Conservation (phyloP, 768 basidiomycete genomes). For the Suillus hirtellus region DNA sequence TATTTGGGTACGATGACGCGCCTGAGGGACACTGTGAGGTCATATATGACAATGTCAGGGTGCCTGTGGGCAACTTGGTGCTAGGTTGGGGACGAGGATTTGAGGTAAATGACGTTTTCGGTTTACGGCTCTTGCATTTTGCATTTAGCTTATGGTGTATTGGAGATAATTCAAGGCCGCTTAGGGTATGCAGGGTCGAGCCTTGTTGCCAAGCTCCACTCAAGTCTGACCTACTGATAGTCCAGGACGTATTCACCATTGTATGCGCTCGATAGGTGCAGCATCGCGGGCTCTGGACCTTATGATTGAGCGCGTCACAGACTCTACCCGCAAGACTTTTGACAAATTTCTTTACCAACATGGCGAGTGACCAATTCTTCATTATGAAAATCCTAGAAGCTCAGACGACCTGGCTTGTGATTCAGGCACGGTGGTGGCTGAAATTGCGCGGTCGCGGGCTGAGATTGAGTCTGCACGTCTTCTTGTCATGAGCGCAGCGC, state of each 20-base stretch:
- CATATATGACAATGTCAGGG: constrained; percentile 90
- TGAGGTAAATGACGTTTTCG: constrained; percentile 51
- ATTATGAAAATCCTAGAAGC: neutral
- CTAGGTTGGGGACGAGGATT: constrained; percentile 95
- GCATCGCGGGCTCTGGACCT: constrained; percentile 84
- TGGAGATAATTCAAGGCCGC: constrained; percentile 91
- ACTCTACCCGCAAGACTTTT: constrained; percentile 88
- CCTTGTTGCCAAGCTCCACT: neutral
- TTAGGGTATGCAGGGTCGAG: constrained; percentile 61
- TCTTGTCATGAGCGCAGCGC: constrained; percentile 88
- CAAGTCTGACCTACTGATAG: constrained; percentile 37
- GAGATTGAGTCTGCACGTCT: constrained; percentile 89
- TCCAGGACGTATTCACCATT: constrained; percentile 95
- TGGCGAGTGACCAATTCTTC: constrained; percentile 46
- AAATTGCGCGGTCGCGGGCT: constrained; percentile 89
- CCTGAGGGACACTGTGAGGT: constrained; percentile 97
- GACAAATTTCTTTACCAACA: constrained; percentile 91
- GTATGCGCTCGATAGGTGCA: constrained; percentile 95
- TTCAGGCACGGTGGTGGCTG: constrained; percentile 81
- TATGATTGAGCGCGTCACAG: constrained; percentile 91
- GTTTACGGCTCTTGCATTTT: neutral
- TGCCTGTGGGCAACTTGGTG: constrained; percentile 80
- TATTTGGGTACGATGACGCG: constrained; percentile 94
- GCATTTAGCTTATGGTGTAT: neutral
- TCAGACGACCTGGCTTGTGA: neutral